Evolutionary conservation across 208 protist genomes (phyloP).

Genomic region (Leishmania braziliensis): DNA sequence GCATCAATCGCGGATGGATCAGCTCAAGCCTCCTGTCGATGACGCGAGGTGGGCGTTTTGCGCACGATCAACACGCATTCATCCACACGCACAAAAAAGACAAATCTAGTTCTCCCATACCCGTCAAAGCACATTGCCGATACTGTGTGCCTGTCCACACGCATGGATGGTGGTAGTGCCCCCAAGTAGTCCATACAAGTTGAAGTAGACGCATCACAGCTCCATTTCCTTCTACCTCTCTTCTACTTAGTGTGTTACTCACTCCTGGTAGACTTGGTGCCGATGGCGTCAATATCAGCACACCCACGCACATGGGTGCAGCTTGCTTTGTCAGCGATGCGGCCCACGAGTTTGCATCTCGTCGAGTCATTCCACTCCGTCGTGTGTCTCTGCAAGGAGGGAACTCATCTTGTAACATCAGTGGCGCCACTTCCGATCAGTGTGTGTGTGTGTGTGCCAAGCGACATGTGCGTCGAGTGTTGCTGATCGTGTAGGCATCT

Average conservation of each 20-base stretch:
- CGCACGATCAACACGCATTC: not conserved
- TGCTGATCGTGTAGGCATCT: not conserved
- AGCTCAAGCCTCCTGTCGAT: too few relatives aligned
- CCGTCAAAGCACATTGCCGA: not conserved
- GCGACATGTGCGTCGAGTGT: not conserved
- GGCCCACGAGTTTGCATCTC: not conserved
- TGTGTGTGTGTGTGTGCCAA: not conserved
- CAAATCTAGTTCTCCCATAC: too few relatives aligned
- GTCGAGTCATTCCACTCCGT: not conserved
- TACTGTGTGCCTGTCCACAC: not conserved
- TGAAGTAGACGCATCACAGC: not conserved
- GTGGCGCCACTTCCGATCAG: not conserved
- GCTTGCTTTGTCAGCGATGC: not conserved
- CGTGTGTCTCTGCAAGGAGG: not conserved
- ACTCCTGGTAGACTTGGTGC: not conserved
- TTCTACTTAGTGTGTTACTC: not conserved
- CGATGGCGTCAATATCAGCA: not conserved
- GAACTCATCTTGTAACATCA: not conserved
- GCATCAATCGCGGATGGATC: not conserved
- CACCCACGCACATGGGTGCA: not conserved
- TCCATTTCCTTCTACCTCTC: not conserved
- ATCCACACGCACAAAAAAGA: not conserved
- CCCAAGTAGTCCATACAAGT: not conserved
- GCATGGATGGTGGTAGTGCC: not conserved
- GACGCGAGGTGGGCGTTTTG: too few relatives aligned